Base-by-base conservation (phyloP, 2,329 filamentous ascomycete species). In the Aschersonia sp. region DNA sequence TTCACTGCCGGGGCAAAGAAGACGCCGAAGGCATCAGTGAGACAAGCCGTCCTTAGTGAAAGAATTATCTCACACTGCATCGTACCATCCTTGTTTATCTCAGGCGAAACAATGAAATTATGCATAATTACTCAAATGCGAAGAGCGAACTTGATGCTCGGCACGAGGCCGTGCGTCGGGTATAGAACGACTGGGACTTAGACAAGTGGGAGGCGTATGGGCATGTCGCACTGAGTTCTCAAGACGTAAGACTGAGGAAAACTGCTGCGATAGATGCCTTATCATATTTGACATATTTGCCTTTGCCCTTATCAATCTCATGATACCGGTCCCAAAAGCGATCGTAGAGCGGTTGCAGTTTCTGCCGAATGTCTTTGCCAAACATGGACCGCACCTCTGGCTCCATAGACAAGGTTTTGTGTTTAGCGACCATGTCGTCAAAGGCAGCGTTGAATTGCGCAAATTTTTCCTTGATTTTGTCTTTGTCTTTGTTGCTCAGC, bases 241-340 rank as follows among this genome's bases (percentile, higher is more conserved):
- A 66, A 40, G 63, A 63, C 29, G 59, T 58, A 3, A 80, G 62
- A 47, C 71, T 75, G 47, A 70, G 58, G 57, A 82, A 82, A 7
- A 83, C 72, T 29, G 78, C 77, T 44, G 84, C 79, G 58, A 98
- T 82, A 45, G 80, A 78, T 41, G 74, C 73, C 71, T 96, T 96
- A 69, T 96, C 89, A 63, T 95, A 97, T 70, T 94, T 96, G 63
- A 94, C 89, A 65, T 97, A 94, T 66, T 98, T 98, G 56, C 91
- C 91, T 68, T 89, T 94, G 51, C 92, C 92, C 71, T 95, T 96
- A 67, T 97, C 91, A 54, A 97, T 82, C 66, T 97, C 92, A 62
- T 96, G 89, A 62, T 98, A 98, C 31, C 91, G 78, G 66, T 97
- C 92, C 81, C 88, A 97, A 67, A 98, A 98, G 44, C 92, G 78